Base-by-base conservation (phyloP, 768 basidiomycete species). In the Brasilioporus rufonigricans region DNA sequence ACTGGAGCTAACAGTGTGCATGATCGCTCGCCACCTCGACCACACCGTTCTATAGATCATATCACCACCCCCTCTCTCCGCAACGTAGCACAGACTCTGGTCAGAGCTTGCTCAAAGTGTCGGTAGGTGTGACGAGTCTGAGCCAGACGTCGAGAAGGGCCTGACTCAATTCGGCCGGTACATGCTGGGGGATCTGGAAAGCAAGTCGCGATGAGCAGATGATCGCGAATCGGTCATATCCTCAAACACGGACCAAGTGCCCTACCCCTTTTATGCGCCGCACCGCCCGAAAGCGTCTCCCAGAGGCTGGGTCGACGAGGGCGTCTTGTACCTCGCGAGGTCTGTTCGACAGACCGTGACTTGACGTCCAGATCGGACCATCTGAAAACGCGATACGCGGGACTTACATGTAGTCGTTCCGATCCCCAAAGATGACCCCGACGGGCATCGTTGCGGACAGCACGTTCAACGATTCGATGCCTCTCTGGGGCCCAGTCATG, bases 321-420 rank as follows among this genome's bases (percentile, higher is more conserved):
- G 61, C 61, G n/a, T 74, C 68, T 47, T 74, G 73, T 2, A 71
- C 58, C 2, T 27, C 8, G 5, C 69, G 64, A 32, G 74, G 71
- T 39, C 73, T 74, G 50, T 21, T n/a, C n/a, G n/a, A n/a, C n/a
- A n/a, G n/a, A n/a, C n/a, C n/a, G n/a, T n/a, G n/a, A n/a, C n/a
- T n/a, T n/a, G n/a, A n/a, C n/a, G n/a, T n/a, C n/a, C n/a, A n/a
- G n/a, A n/a, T n/a, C n/a, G n/a, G n/a, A n/a, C n/a, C n/a, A n/a
- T n/a, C n/a, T n/a, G n/a, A 11, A 27, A 7, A 38, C 36, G n/a
- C 4, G 5, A n/a, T n/a, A n/a, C n/a, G n/a, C 2, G 14, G 26
- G 13, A 52, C 80, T 33, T 46, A 82, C 85, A 86, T 73, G 59
- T 78, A 79, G 59, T 86, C 83, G 23, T 76, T 71, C 27, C 74